Percentiles rank a stretch among this genome's conserved stretches.
Evolutionary conservation across 2,329 filamentous ascomycete species (phyloP).

Genomic region (Phialocephala sp.): DNA sequence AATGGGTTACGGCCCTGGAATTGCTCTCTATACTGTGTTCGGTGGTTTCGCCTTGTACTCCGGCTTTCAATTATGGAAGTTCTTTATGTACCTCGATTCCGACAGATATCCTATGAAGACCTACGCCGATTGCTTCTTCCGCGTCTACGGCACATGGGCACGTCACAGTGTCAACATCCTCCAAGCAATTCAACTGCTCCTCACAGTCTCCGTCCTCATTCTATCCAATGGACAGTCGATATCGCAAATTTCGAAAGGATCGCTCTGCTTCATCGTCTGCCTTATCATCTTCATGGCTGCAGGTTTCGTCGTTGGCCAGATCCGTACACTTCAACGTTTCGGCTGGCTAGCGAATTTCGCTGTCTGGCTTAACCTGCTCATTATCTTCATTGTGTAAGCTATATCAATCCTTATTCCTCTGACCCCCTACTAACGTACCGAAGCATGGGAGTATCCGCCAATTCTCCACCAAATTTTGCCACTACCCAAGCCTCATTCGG

Average conservation of each 20-base stretch:
- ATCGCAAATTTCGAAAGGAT: constrained; percentile 55
- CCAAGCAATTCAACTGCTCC: constrained; percentile 54
- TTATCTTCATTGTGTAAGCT: constrained; percentile 54
- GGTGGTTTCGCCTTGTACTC: constrained; percentile 36
- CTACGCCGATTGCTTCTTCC: constrained; percentile 49
- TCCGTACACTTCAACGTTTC: constrained; percentile 59
- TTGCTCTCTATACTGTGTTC: constrained; percentile 36
- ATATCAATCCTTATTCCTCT: background rate
- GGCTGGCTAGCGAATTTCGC: constrained; percentile 61
- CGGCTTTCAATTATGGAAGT: constrained; percentile 36
- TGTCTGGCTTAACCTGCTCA: constrained; percentile 60
- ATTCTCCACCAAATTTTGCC: constrained; percentile 55
- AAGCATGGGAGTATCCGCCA: constrained; percentile 56
- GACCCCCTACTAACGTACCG: constrained; percentile 13
- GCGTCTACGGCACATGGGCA: constrained; percentile 50
- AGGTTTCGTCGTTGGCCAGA: constrained; percentile 60
- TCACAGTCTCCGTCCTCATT: constrained; percentile 58
- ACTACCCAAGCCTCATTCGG: constrained; percentile 42
- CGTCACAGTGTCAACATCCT: constrained; percentile 55
- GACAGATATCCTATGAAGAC: constrained; percentile 36
- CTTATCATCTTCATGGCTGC: constrained; percentile 55
- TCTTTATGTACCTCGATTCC: constrained; percentile 36
- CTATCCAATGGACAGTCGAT: constrained; percentile 60
- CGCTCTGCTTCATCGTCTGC: constrained; percentile 59
- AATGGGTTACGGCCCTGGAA: constrained; percentile 35